Evolutionary conservation across 139 green algal species (phyloP), one percentile per base, ranked within the genome.

Genomic region (Micromonas commoda): DNA sequence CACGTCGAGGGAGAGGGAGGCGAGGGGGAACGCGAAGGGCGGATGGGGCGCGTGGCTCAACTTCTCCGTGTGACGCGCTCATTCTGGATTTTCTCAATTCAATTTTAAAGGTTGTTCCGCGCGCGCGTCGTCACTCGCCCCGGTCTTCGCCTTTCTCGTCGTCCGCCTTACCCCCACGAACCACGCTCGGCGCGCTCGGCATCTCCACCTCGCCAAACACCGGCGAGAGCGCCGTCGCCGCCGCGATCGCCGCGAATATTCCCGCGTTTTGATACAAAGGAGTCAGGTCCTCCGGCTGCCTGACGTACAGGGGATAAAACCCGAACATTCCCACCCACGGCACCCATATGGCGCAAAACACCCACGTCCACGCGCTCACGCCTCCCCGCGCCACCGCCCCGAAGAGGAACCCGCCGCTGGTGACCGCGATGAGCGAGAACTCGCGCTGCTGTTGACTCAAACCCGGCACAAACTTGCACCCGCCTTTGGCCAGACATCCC

Each of bases 231-330:
- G 45, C 9, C 45, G 45, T 57, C 9, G 16, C 9, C 9, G 16
- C 9, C 9, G 16, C 45, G 45, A 16, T 57, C 45, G 45, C 45
- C 9, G 67, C 67, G 34, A 75, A 75, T 19, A 75, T 66, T 6
- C 13, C 67, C 13, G 67, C 67, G 34, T 75, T 75, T 65, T 75
- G 67, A 19, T 61, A 54, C 16, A 75, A 54, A 5, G 67, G 67
- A 9, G 67, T 75, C 24, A 75, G 19, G 33, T 75, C 67, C 9
- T 75, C 67, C 32, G 67, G 67, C 67, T 75, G 67, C 32, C 67
- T 52, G 24, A 75, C 24, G 34, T 75, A 75, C 13, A 75, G 34
- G 28, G 67, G 67, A 54, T 60, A 75, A 54, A 75, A 75, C 67
- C 67, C 67, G 20, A 75, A 75, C 67, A 65, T 9, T 5, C 9